Evolutionary conservation across 2,329 filamentous ascomycete species (phyloP).

Genomic region (Trichoderma sp.): DNA sequence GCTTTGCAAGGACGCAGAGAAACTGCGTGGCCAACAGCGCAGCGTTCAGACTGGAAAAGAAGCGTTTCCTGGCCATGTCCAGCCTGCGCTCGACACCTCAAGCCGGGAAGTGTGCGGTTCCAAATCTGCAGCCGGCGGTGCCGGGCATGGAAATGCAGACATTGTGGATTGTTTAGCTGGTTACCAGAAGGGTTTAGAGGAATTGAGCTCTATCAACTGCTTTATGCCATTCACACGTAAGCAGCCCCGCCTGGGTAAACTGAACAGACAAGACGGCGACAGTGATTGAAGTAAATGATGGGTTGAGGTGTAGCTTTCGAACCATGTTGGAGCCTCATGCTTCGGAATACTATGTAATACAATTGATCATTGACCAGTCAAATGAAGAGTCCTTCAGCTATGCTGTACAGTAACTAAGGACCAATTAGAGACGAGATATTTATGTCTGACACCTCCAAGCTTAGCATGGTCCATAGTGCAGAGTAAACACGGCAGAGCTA

Average conservation of each 20-base stretch:
- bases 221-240: background rate
- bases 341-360: background rate
- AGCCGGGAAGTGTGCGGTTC: conserved; percentile 4
- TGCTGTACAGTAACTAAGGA: background rate
- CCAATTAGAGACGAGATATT: background rate
- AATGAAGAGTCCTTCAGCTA: background rate
- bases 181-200: background rate
- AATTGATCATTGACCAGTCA: background rate
- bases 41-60: background rate
- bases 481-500: background rate
- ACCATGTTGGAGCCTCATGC: background rate
- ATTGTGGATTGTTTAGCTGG: background rate
- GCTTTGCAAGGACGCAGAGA: background rate
- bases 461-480: background rate
- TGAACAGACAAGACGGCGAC: background rate
- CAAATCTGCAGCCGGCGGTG: conserved; percentile 1
- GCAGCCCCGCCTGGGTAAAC: background rate
- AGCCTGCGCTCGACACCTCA: background rate
- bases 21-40: background rate
- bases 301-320: rapidly evolving
- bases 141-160: background rate
- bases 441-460: background rate
- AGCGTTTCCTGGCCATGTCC: conserved; percentile 7
- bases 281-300: background rate
- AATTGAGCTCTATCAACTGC: background rate